Conservation (phyloP, 1,284 basidiomycete genomes). For the Fomitopsis betulina region DNA sequence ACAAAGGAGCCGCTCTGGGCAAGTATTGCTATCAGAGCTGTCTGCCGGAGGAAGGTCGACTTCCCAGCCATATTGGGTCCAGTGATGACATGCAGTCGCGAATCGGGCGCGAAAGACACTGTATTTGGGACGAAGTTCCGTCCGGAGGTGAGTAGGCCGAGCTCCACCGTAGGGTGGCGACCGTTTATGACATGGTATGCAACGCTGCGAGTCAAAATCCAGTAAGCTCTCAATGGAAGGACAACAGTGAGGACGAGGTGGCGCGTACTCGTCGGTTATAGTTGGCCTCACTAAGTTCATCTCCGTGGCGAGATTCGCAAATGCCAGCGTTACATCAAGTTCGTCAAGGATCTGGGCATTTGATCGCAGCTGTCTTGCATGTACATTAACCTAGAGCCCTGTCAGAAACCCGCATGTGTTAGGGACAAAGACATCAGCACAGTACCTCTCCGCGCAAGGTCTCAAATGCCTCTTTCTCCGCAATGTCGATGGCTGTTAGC, state of each 20-base stretch:
- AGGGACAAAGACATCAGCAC: slow-evolving; percentile 7
- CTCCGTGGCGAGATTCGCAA: slow-evolving; percentile 81
- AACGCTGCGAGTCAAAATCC: slow-evolving; percentile 35
- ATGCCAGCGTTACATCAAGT: slow-evolving; percentile 81
- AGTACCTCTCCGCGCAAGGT: slow-evolving; percentile 60
- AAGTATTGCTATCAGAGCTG: slow-evolving; percentile 85
- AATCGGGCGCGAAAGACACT: slow-evolving; percentile 52
- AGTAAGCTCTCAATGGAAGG: background rate
- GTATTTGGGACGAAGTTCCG: slow-evolving; percentile 85
- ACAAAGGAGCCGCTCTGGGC: slow-evolving; percentile 94
- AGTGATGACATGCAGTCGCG: slow-evolving; percentile 79
- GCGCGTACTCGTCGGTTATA: slow-evolving; percentile 64
- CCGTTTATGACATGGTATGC: slow-evolving; percentile 72
- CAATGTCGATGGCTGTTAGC: slow-evolving; percentile 45
- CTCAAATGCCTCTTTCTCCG: slow-evolving; percentile 72
- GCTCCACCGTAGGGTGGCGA: slow-evolving; percentile 91
- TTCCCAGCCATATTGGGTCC: slow-evolving; percentile 98
- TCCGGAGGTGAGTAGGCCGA: slow-evolving; percentile 74
- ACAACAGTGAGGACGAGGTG: slow-evolving; percentile 1
- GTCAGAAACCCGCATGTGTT: background rate
- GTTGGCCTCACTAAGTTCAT: slow-evolving; percentile 73
- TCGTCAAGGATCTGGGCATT: slow-evolving; percentile 88
- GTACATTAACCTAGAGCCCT: slow-evolving; percentile 52
- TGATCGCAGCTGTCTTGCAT: slow-evolving; percentile 52
- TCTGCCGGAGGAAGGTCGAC: slow-evolving; percentile 90